Conservation (phyloP, 2,329 filamentous ascomycete species). For the Pseudogymnoascus sp. region DNA sequence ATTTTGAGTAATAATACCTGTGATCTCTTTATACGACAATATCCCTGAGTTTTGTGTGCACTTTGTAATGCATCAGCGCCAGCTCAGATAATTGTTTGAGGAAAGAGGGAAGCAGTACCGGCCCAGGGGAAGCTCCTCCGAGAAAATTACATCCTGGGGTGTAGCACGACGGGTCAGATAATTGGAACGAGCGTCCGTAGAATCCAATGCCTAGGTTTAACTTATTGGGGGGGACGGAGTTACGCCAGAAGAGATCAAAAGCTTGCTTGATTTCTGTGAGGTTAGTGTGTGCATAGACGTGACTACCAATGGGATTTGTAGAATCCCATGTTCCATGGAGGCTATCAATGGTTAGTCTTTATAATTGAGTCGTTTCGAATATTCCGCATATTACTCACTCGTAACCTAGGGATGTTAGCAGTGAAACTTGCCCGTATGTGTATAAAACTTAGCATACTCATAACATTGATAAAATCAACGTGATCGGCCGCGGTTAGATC, state of each 20-base stretch:
- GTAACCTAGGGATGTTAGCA: not conserved
- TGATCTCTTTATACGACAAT: constrained; percentile 31
- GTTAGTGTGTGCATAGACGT: constrained; percentile 13
- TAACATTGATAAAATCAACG: constrained; percentile 7
- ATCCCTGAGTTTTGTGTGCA: constrained; percentile 28
- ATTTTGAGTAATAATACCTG: constrained; percentile 21
- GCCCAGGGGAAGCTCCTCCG: constrained; percentile 10
- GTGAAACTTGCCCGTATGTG: not conserved
- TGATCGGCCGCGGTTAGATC: not conserved
- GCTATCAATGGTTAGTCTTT: not conserved
- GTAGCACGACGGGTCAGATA: constrained; percentile 9
- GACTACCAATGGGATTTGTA: constrained; percentile 1
- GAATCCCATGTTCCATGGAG: constrained; percentile 13
- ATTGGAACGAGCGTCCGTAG: constrained; percentile 14
- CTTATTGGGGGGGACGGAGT: constrained; percentile 10
- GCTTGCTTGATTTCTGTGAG: constrained; percentile 13
- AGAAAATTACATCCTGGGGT: constrained; percentile 12
- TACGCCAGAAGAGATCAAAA: constrained; percentile 15
- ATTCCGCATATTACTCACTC: not conserved
- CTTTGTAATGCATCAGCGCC: constrained; percentile 16
- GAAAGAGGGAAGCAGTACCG: not conserved
- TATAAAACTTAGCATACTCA: not conserved
- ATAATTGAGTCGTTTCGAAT: not conserved
- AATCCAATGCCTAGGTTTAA: constrained; percentile 13
- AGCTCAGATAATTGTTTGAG: not conserved